Conservation (phyloP, 2,329 filamentous ascomycete genomes). For the Colletotrichum sp. region DNA sequence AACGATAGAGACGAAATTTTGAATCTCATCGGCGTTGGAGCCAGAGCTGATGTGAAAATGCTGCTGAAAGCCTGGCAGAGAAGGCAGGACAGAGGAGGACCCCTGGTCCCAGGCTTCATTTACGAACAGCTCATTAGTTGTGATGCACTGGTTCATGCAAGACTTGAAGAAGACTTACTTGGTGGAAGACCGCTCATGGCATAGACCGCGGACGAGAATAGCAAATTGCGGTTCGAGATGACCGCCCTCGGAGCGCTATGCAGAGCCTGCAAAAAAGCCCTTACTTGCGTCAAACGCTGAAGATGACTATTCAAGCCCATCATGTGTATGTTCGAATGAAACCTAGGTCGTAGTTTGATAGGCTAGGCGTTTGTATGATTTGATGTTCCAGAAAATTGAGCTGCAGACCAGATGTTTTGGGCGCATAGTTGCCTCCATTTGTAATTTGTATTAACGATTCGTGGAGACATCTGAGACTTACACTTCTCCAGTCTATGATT, state of each 20-base stretch:
- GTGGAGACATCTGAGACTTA: too few relatives aligned
- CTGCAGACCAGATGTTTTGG: too few relatives aligned
- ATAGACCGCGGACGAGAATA: not conserved
- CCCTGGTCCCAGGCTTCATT: not conserved
- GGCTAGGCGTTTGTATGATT: not conserved
- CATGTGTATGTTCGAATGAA: not conserved
- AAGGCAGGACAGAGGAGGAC: conserved; percentile 30
- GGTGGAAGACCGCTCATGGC: not conserved
- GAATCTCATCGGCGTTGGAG: conserved; percentile 30
- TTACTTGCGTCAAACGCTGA: not conserved
- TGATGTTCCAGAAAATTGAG: too few relatives aligned
- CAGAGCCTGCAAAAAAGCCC: not conserved
- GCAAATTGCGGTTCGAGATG: not conserved
- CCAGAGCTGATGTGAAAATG: conserved; percentile 36
- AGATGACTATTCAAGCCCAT: not conserved
- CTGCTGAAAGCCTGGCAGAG: conserved; percentile 37
- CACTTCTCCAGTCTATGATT: too few relatives aligned
- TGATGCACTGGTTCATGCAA: not conserved
- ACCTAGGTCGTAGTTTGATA: not conserved
- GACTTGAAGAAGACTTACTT: not conserved
- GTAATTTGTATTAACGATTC: too few relatives aligned
- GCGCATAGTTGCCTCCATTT: too few relatives aligned
- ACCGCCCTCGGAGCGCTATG: not conserved
- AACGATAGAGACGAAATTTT: conserved; percentile 39
- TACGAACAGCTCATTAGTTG: not conserved